Evolutionary conservation across 179 eudicot species (phyloP).

Genomic region (Dionaea muscipula): DNA sequence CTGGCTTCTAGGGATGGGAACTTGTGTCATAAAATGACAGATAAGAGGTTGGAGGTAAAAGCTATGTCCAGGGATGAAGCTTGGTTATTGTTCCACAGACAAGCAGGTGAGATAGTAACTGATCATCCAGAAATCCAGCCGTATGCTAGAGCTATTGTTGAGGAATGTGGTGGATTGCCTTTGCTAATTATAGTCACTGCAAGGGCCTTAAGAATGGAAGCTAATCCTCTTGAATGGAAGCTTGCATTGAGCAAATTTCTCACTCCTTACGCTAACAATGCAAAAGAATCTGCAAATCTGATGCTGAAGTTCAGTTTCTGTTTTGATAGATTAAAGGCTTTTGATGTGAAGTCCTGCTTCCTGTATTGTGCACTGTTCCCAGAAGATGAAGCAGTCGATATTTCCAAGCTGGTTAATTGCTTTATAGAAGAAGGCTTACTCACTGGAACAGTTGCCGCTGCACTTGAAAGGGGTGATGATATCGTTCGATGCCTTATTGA

Average conservation of each 20-base stretch:
- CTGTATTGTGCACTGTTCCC: conserved; percentile 18
- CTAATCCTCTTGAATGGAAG: conserved; percentile 9
- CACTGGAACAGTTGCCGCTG: conserved; percentile 5
- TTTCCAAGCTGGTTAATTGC: conserved; percentile 13
- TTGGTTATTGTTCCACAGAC: conserved; percentile 12
- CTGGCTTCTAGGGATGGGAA: conserved; percentile 10
- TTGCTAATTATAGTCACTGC: conserved; percentile 14
- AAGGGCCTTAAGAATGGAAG: conserved; percentile 11
- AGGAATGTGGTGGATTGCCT: conserved; percentile 18
- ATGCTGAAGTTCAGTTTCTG: conserved; percentile 16
- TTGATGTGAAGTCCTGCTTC: conserved; percentile 20
- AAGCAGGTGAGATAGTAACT: conserved; percentile 12
- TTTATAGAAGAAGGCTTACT: conserved; percentile 21
- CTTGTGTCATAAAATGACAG: conserved; percentile 12
- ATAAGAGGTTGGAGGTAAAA: conserved; percentile 3
- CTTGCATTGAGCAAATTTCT: conserved; percentile 10
- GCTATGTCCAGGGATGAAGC: conserved; percentile 15
- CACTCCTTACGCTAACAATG: background rate
- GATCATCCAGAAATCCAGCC: conserved; percentile 9
- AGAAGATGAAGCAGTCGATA: conserved; percentile 12
- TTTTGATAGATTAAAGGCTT: conserved; percentile 14
- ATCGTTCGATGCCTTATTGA: conserved; percentile 11
- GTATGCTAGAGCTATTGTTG: conserved; percentile 13
- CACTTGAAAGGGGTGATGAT: conserved; percentile 15
- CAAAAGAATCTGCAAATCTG: background rate